Conservation (phyloP, 2,329 filamentous ascomycete genomes). For the Juglanconis juglandina region DNA sequence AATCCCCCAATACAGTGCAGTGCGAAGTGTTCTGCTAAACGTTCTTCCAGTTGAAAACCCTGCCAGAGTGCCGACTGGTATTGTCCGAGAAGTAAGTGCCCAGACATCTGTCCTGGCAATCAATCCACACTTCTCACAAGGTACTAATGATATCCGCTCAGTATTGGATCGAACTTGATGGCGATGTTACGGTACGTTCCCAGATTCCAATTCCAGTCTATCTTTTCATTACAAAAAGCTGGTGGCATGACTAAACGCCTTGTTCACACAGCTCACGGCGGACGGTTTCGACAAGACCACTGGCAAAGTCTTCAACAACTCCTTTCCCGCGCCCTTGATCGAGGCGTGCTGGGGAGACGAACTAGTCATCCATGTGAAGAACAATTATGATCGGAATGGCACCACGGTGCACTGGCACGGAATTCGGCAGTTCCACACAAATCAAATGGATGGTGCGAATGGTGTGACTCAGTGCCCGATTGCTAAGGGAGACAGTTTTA, state of each 20-base stretch:
- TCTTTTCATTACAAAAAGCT: neutral
- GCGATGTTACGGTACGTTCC: neutral
- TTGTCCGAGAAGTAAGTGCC: neutral
- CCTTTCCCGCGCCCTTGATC: constrained; percentile 23
- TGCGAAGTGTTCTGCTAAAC: neutral
- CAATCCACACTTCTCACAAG: neutral
- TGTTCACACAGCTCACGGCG: neutral
- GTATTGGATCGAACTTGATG: neutral
- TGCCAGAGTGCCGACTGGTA: neutral
- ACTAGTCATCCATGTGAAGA: constrained; percentile 23
- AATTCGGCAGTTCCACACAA: constrained; percentile 27
- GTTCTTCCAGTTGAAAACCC: neutral
- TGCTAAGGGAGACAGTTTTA: constrained; percentile 37
- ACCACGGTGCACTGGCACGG: constrained; percentile 34
- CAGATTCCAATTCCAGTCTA: neutral
- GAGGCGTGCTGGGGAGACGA: constrained; percentile 27
- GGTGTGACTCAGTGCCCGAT: constrained; percentile 48
- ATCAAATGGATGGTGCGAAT: constrained; percentile 29
- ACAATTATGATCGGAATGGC: constrained; percentile 22
- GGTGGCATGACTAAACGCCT: neutral
- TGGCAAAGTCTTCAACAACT: constrained; percentile 20
- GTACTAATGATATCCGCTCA: neutral
- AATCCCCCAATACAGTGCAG: neutral
- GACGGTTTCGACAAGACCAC: neutral
- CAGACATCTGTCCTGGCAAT: neutral